A percentile compares a stretch with the other conserved stretches of the same genome.
Conservation (phyloP, 75 land plant genomes). For the Sequoiadendron giganteum region DNA sequence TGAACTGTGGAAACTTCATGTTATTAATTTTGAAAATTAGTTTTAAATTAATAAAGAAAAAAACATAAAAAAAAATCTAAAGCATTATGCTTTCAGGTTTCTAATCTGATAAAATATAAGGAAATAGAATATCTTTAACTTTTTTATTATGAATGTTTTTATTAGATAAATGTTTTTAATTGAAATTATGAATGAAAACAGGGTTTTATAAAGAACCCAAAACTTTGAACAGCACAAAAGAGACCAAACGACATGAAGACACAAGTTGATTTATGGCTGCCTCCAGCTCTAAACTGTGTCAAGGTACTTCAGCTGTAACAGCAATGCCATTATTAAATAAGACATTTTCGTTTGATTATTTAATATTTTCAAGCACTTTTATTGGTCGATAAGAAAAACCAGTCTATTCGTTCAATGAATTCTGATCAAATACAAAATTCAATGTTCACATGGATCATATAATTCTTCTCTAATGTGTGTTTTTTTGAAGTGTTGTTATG, state of each 20-base stretch:
- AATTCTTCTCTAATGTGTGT: not conserved
- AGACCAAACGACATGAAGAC: not conserved
- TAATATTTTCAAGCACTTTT: not conserved
- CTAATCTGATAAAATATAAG: too few relatives aligned
- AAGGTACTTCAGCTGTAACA: not conserved
- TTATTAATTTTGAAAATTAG: not conserved
- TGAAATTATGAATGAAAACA: not conserved
- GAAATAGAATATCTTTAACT: not conserved
- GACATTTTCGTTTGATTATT: too few relatives aligned
- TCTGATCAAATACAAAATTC: slow-evolving; percentile 24
- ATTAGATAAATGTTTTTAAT: not conserved
- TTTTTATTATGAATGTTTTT: not conserved
- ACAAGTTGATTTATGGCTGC: not conserved
- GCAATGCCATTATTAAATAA: not conserved
- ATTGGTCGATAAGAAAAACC: not conserved
- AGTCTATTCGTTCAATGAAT: slow-evolving; percentile 6
- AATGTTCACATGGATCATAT: slow-evolving; percentile 68
- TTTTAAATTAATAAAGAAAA: too few relatives aligned
- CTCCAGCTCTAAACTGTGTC: too few relatives aligned
- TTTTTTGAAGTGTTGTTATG: too few relatives aligned
- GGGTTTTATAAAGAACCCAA: not conserved
- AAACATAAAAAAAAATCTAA: not conserved
- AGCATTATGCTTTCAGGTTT: not conserved
- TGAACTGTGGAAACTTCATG: too few relatives aligned
- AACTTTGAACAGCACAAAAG: too few relatives aligned